A percentile compares a stretch with the other conserved stretches of the same genome.
Conservation (phyloP, 2,329 filamentous ascomycete species). For the Diaporthe australafricana region DNA sequence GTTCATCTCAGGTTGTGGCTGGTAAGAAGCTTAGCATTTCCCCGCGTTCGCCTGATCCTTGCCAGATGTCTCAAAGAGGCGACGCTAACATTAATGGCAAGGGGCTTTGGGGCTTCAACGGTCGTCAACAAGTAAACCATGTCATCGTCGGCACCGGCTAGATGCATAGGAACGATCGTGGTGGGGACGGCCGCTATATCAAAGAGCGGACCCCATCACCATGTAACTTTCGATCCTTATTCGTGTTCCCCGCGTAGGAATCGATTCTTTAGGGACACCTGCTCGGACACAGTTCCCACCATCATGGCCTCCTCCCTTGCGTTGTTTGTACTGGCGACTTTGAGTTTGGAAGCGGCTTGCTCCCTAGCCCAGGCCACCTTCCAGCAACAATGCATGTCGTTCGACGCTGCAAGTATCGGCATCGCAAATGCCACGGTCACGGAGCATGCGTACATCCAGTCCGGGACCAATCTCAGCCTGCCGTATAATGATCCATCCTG, state of each 20-base stretch:
- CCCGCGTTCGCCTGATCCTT: conserved; percentile 3
- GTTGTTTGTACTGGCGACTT: background rate
- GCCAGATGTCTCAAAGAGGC: background rate
- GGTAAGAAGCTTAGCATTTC: background rate
- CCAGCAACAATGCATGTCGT: conserved; percentile 6
- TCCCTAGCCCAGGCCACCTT: background rate
- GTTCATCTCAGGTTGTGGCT: background rate
- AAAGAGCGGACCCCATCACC: background rate
- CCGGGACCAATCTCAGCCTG: conserved; percentile 49
- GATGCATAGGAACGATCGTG: background rate
- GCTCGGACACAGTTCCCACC: background rate
- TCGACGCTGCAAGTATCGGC: conserved; percentile 9
- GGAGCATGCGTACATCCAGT: conserved; percentile 28
- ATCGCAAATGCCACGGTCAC: conserved; percentile 29
- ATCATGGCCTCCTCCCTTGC: background rate
- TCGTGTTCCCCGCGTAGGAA: background rate
- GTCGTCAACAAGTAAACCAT: background rate
- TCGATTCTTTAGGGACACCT: no score
- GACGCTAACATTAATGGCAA: background rate
- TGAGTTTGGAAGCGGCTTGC: background rate
- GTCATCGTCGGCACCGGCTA: background rate
- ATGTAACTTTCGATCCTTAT: no score
- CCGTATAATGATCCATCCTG: conserved; percentile 50
- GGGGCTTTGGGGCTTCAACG: background rate
- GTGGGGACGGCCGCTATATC: background rate